phyloP scores from a whole-genome alignment of 176 grass and related monocot species.

The Juncus effusus region DNA sequence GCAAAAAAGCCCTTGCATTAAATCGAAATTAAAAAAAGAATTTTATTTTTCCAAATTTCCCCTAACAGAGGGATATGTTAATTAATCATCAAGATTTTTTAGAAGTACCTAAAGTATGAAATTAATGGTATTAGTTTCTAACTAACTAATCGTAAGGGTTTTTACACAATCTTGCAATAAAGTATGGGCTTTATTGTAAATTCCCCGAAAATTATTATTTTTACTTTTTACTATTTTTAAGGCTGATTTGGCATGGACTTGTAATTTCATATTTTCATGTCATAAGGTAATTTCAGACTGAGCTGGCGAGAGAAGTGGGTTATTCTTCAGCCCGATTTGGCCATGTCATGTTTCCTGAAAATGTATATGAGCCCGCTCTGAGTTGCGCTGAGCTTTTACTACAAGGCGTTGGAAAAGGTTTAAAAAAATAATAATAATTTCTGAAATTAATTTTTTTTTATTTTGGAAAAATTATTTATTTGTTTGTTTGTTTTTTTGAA shows the following conservation, averaged over 20 bases:
- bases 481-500: conserved; percentile 22
- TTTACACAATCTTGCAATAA: no score
- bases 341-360: conserved; percentile 99
- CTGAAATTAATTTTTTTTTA: not conserved
- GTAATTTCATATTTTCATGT: conserved; percentile 31
- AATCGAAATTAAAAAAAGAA: no score
- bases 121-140: no score
- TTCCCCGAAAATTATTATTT: no score
- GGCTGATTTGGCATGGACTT: not conserved
- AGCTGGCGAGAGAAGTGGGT: conserved; percentile 93
- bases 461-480: not conserved
- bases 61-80: no score
- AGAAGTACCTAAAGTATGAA: no score
- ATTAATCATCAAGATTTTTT: no score
- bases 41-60: no score
- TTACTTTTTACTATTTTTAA: no score
- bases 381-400: conserved; percentile 89
- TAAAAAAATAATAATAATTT: not conserved
- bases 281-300: conserved; percentile 62
- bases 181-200: no score
- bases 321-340: conserved; percentile 92
- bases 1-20: no score
- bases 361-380: conserved; percentile 91
- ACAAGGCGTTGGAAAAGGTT: conserved; percentile 88
- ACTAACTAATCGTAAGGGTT: no score